Evolutionary conservation across 345 rosid species (phyloP), one percentile per base, ranked within the genome.

Genomic region (Durio zibethinus): DNA sequence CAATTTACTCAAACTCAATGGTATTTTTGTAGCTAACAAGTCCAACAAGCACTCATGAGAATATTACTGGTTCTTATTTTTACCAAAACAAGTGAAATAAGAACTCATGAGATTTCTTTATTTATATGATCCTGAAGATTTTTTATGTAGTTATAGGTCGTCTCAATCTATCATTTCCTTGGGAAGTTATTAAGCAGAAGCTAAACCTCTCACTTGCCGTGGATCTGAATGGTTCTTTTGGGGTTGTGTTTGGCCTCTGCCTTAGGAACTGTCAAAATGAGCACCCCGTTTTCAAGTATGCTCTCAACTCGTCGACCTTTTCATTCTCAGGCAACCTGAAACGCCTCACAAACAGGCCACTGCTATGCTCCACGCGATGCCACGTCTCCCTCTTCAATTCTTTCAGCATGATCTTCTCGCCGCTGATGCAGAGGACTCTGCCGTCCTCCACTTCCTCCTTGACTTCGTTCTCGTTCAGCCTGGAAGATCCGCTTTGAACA

Each of bases 201-300:
- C 29, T 7, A 21, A 66, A 5, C 20, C 10, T 25, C 35, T 14
- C 50, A 77, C 27, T 36, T 16, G 36, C 72, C 74, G 15, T 69
- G 42, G 61, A 80, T 56, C 7, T 23, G 0, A 31, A 81, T 60
- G 23, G 4, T 36, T 68, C 78, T 66, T 23, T 2, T 27, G 10
- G 56, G 25, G 57, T 23, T 25, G 10, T n/a, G 54, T 35, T 78
- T 64, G 47, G 10, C 20, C 29, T 82, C 74, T 11, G 67, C 35
- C 60, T 78, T 85, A 0, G 88, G 90, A 45, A 84, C 66, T 18
- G 76, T 81, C 33, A 89, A 76, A 7, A 82, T 82, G 31, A 89
- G 80, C 74, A 78, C 74, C 2, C 84, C 87, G 23, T 85, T 65
- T 50, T 81, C 80, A 87, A 33, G 31, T 20, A 18, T 18, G 80